phyloP scores from a whole-genome alignment of 2,329 filamentous ascomycete genomes.

The Colletotrichum plurivorum region DNA sequence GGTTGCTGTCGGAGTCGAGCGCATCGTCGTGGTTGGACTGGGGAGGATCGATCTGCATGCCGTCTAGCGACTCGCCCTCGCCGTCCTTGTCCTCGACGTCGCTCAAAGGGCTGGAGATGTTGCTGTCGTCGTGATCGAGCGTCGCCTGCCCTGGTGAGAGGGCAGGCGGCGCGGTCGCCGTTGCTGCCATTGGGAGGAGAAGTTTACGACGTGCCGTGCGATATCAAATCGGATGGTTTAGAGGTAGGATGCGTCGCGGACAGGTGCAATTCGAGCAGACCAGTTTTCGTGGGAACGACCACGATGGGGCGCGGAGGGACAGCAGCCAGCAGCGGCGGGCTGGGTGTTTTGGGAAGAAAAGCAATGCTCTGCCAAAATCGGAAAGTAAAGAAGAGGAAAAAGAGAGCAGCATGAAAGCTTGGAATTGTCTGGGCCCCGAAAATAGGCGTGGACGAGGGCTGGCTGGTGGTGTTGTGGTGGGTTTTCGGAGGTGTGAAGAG shows the following conservation, averaged over 20 bases:
- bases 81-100: slow-evolving; percentile 87
- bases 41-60: slow-evolving; percentile 60
- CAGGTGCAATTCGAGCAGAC: slow-evolving; percentile 33
- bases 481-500: slow-evolving; percentile 40
- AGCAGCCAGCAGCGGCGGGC: slow-evolving; percentile 38
- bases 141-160: slow-evolving; percentile 62
- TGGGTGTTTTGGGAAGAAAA: slow-evolving; percentile 31
- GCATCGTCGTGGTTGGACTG: slow-evolving; percentile 45
- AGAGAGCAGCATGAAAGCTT: slow-evolving; percentile 37
- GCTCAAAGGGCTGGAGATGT: slow-evolving; percentile 90
- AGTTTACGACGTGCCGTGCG: slow-evolving; percentile 14
- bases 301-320: slow-evolving; percentile 36
- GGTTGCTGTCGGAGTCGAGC: slow-evolving; percentile 65
- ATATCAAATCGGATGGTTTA: slow-evolving; percentile 24
- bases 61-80: slow-evolving; percentile 78
- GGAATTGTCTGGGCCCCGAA: slow-evolving; percentile 20
- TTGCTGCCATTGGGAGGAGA: slow-evolving; percentile 63
- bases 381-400: slow-evolving; percentile 20
- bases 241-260: slow-evolving; percentile 21
- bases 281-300: slow-evolving; percentile 38
- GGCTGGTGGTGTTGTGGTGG: slow-evolving; percentile 40
- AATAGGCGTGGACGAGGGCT: slow-evolving; percentile 28
- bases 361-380: slow-evolving; percentile 15
- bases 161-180: slow-evolving; percentile 64
- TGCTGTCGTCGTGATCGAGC: slow-evolving; percentile 74